Base-by-base conservation (phyloP, 2,329 filamentous ascomycete genomes). In the Diaporthe australafricana region DNA sequence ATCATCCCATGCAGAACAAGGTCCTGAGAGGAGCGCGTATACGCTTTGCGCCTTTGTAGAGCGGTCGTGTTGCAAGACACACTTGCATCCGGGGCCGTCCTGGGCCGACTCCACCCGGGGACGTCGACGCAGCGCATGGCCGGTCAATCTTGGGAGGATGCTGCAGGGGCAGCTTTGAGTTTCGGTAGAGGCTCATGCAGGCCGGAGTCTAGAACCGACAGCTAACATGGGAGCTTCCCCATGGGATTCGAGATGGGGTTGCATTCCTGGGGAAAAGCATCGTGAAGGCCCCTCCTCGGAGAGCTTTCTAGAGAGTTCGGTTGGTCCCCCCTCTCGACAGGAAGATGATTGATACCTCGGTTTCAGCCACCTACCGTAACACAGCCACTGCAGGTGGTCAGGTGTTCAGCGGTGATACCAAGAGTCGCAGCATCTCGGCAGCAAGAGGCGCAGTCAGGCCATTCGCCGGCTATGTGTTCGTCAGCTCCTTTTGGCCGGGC, bases 181-280 rank as follows among this genome's bases (percentile, higher is more conserved):
- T 38, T 53, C 30, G 42, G 52, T 22, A 48, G 53, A 50, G 11
- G 38, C 27, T 56, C 60, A 38, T 65, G 60, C 60, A n/a, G 42
- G n/a, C 42, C n/a, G 60, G 42, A 52, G 27, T 57, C 66, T 68
- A 68, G 65, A 67, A 38, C 48, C 63, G 14, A 40, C 25, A 22
- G 35, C 14, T 2, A 11, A 25, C 50, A 56, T 45, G 35, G 22
- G 52, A 55, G 27, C 25, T 32, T 30, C 63, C 63, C 38, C 50
- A 25, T 30, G 22, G 9, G 12, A 42, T 32, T 22, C 38, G 40
- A 5, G 0, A 30, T 38, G 6, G 40, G 52, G 66, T 57, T 48
- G 66, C n/a, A 38, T 57, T 67, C 47, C 47, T 40, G 45, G 60
- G 65, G 50, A 20, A 38, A 27, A 12, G 20, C 27, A 57, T 55